Evolutionary conservation across 495 filamentous ascomycete genomes (phyloP).

Genomic region (Mytilinidion resinicola): DNA sequence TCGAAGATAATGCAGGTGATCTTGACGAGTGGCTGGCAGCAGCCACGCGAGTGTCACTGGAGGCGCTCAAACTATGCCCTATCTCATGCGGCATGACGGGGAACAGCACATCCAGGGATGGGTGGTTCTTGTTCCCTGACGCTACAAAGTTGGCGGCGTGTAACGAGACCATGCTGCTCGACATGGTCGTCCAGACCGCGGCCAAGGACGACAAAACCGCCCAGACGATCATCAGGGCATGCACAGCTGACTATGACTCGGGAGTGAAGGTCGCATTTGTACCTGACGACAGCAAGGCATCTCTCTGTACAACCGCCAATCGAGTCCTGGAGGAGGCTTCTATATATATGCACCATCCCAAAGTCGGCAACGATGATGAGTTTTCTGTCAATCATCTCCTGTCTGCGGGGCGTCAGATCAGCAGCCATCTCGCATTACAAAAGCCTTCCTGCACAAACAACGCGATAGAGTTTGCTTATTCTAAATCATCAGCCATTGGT

Average conservation of each 20-base stretch:
- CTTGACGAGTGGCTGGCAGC: too few species aligned
- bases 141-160: background rate
- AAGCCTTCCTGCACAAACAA: constrained; percentile 5
- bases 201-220: background rate
- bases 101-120: background rate
- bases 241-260: constrained; percentile 4
- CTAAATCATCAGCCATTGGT: constrained; percentile 9
- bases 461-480: constrained; percentile 11
- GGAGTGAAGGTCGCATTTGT: background rate
- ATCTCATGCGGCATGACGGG: constrained; percentile 3
- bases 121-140: constrained; percentile 8
- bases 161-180: constrained; percentile 10
- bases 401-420: constrained; percentile 4
- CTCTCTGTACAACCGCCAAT: constrained; percentile 9
- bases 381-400: constrained; percentile 8
- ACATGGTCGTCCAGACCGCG: constrained; percentile 5
- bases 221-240: constrained; percentile 1
- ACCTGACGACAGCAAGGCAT: constrained; percentile 1
- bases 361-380: too few species aligned
- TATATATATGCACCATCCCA: too few species aligned
- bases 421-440: constrained; percentile 8
- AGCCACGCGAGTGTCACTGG: too few species aligned
- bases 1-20: too few species aligned
- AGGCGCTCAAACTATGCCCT: constrained; percentile 4
- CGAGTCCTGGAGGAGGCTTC: too few species aligned